phyloP scores from a whole-genome alignment of 495 filamentous ascomycete genomes.

The Cercophora sp. region DNA sequence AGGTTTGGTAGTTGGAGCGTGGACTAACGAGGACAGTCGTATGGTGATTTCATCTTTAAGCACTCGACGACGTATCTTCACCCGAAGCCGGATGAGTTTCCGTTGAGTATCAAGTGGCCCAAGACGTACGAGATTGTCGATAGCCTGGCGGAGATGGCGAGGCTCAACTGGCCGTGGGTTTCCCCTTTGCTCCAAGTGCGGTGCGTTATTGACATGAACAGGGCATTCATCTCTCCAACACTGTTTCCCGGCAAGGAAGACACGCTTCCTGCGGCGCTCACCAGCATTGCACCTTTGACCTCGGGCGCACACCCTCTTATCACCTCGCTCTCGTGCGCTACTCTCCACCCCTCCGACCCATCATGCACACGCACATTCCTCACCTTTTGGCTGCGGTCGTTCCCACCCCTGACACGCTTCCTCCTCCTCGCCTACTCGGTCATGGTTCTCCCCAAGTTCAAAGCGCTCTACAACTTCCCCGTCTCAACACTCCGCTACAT shows the following conservation, averaged over 20 bases:
- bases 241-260: conserved; percentile 67
- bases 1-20: neutral
- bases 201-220: conserved; percentile 34
- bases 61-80: conserved; percentile 77
- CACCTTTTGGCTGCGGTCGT: conserved; percentile 73
- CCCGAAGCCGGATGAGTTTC: conserved; percentile 63
- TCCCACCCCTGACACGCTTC: conserved; percentile 72
- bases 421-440: conserved; percentile 67
- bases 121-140: conserved; percentile 72
- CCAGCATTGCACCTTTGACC: conserved; percentile 70
- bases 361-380: conserved; percentile 83
- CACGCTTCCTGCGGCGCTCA: conserved; percentile 61
- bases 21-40: conserved; percentile 38
- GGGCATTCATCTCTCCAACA: conserved; percentile 73
- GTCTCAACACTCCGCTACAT: conserved; percentile 60
- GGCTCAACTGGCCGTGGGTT: conserved; percentile 78
- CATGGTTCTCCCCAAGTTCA: conserved; percentile 61
- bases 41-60: conserved; percentile 69
- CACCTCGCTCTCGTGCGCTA: conserved; percentile 76
- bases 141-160: conserved; percentile 72
- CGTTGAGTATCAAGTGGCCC: conserved; percentile 68
- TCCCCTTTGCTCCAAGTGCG: neutral
- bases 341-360: conserved; percentile 84
- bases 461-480: conserved; percentile 61
- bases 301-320: conserved; percentile 82